Evolutionary conservation across 2,329 filamentous ascomycete genomes (phyloP), one percentile per base, ranked within the genome.

Genomic region (Monosporascus sp.): DNA sequence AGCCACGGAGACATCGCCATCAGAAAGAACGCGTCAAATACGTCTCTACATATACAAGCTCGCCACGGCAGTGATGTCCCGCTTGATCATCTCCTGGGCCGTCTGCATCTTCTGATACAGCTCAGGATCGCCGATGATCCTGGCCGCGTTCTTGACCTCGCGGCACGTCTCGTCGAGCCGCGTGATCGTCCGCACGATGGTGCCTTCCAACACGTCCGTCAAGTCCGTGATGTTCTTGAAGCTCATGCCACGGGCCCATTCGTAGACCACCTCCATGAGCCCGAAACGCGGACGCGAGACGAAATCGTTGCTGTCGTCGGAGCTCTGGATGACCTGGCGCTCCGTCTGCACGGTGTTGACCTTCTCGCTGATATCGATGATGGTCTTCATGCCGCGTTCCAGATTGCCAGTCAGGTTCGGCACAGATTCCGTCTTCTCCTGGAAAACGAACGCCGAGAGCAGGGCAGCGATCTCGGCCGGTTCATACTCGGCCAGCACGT

Each of bases 221-320:
- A 99, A 74, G 60, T 93, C 89, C 0, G 93, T 97, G 61, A 99
- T 99, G 60, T 94, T 93, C 73, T 95, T 96, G 79, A 99, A 99
- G 50, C 89, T 93, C 91, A 97, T 97, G 26, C 94, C 94, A 49
- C 91, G 80, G 9, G 94, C 94, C 94, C 94, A 99, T 71, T 99
- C 94, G 69, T 97, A 97, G 37, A 99, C 95, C 0, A 99, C 94
- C 71, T 99, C 94, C 68, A 96, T 91, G 52, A 99, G 81, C 1
- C 93, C 94, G 68, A 99, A 99, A 9, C 93, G 82, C 2, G 92
- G 91, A 51, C 87, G 81, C 55, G 85, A 91, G 37, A 89, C 88
- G 66, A 97, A 97, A 70, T 97, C 93, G 64, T 95, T 96, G 54
- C 87, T 88, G 67, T 97, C 93, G 52, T 97, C 93, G 1, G 87